These are phyloP conservation scores for Colletotrichum siamense DNA, from an alignment of 2,329 filamentous ascomycete species.

Conservation along the genomic window DNA sequence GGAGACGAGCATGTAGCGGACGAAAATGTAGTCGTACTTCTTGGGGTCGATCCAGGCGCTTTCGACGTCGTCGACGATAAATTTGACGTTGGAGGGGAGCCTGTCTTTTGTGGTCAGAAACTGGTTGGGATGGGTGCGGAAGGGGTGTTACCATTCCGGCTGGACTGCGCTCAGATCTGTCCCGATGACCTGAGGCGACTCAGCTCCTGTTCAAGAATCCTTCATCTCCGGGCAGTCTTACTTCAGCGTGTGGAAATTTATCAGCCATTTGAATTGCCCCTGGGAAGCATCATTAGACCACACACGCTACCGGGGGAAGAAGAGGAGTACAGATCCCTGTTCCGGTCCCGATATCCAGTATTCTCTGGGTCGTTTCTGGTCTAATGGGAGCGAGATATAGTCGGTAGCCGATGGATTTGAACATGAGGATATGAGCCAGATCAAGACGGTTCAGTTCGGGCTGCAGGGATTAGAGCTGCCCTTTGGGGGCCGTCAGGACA, in stretches of 20 bases:
- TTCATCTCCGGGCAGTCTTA: background rate
- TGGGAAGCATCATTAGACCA: background rate
- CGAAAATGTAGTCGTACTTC: conserved; percentile 38
- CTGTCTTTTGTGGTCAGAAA: background rate
- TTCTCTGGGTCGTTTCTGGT: conserved; percentile 27
- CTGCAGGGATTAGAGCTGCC: background rate
- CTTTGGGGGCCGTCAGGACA: too few relatives aligned
- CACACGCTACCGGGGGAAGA: background rate
- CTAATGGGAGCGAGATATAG: background rate
- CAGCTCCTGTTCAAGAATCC: background rate
- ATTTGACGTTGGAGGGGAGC: conserved; percentile 69
- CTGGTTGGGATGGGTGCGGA: background rate
- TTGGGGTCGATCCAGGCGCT: conserved; percentile 44
- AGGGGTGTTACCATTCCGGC: background rate
- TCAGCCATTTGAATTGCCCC: background rate
- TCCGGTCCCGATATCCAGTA: conserved; percentile 66
- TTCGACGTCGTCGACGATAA: conserved; percentile 70
- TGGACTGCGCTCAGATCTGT: conserved; percentile 5
- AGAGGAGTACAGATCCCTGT: conserved; percentile 59
- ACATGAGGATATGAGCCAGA: background rate
- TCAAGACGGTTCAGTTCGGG: background rate
- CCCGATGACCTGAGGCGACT: background rate
- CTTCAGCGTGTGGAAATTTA: background rate
- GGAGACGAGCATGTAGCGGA: background rate
- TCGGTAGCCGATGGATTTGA: background rate